phyloP scores from a whole-genome alignment of 2,329 filamentous ascomycete genomes.

The Eurotiales sp. region DNA sequence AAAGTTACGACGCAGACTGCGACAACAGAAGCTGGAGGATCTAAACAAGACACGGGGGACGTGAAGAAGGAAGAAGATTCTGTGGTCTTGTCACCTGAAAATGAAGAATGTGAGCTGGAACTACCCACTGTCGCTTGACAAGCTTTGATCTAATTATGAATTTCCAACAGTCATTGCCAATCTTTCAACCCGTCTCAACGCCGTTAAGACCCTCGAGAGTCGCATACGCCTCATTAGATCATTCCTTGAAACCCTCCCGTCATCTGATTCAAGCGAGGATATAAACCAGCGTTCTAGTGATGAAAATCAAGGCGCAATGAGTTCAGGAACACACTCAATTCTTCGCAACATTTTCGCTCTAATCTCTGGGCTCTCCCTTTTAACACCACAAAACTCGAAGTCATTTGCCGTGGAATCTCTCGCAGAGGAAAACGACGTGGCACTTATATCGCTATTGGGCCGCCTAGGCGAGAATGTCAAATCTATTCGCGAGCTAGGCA shows the following conservation, averaged over 20 bases:
- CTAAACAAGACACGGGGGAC: conserved; percentile 25
- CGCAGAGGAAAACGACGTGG: conserved; percentile 79
- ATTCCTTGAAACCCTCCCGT: conserved; percentile 73
- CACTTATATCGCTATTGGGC: conserved; percentile 71
- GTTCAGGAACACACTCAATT: conserved; percentile 57
- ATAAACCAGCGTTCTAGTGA: conserved; percentile 27
- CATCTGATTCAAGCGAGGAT: conserved; percentile 57
- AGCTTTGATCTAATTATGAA: conserved; percentile 8
- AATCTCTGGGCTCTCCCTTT: conserved; percentile 74
- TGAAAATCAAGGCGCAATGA: no score
- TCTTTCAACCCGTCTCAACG: conserved; percentile 84
- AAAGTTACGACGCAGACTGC: conserved; percentile 23
- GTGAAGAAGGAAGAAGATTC: conserved; percentile 25
- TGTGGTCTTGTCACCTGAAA: conserved; percentile 53
- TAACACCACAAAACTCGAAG: conserved; percentile 66
- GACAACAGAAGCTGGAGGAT: conserved; percentile 31
- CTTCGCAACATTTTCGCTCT: conserved; percentile 86
- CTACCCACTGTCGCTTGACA: background rate
- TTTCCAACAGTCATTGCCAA: conserved; percentile 52
- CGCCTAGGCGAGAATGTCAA: conserved; percentile 69
- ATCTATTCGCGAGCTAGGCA: conserved; percentile 68
- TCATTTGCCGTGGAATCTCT: conserved; percentile 68
- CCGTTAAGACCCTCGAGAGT: conserved; percentile 85
- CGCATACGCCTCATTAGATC: conserved; percentile 67
- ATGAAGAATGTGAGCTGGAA: conserved; percentile 56